phyloP scores from a whole-genome alignment of 2,329 filamentous ascomycete genomes.

The Raffaelea albimanens region DNA sequence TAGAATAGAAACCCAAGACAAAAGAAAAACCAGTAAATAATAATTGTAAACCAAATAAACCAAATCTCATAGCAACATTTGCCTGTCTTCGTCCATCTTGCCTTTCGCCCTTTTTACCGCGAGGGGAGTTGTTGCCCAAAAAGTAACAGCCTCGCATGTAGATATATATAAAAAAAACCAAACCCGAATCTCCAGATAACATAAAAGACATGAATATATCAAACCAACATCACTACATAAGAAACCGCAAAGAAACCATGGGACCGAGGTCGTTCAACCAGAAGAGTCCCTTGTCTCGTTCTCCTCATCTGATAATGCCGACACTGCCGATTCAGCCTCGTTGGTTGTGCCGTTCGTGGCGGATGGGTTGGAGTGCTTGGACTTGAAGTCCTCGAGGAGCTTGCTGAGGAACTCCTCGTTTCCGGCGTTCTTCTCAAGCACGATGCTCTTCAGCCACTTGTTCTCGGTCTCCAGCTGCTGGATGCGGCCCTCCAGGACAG shows the following conservation, averaged over 20 bases:
- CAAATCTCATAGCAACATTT: no score
- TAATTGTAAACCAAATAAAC: no score
- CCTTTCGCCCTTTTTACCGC: no score
- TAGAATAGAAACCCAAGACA: no score
- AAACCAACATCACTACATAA: background rate
- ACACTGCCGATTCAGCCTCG: slow-evolving; percentile 16
- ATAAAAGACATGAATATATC: background rate
- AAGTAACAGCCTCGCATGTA: no score
- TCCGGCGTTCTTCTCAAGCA: slow-evolving; percentile 71
- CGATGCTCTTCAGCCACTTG: slow-evolving; percentile 70
- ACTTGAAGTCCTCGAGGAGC: slow-evolving; percentile 40
- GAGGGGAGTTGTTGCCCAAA: no score
- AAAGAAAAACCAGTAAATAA: no score
- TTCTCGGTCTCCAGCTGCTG: slow-evolving; percentile 75
- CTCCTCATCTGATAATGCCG: slow-evolving; percentile 14
- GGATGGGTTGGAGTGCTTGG: slow-evolving; percentile 12
- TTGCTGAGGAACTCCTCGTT: slow-evolving; percentile 40
- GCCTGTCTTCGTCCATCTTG: no score
- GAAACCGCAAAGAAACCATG: background rate
- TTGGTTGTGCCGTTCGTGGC: slow-evolving; percentile 18
- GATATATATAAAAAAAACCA: no score
- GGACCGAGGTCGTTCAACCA: slow-evolving; percentile 4
- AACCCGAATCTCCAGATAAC: background rate
- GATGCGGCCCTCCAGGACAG: slow-evolving; percentile 61
- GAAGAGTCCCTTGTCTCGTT: slow-evolving; percentile 17